A percentile compares a stretch with the other conserved stretches of the same genome.
These are phyloP conservation scores for Sporothrix brasiliensis DNA, from an alignment of 2,329 filamentous ascomycete genomes.

Conservation along the genomic window DNA sequence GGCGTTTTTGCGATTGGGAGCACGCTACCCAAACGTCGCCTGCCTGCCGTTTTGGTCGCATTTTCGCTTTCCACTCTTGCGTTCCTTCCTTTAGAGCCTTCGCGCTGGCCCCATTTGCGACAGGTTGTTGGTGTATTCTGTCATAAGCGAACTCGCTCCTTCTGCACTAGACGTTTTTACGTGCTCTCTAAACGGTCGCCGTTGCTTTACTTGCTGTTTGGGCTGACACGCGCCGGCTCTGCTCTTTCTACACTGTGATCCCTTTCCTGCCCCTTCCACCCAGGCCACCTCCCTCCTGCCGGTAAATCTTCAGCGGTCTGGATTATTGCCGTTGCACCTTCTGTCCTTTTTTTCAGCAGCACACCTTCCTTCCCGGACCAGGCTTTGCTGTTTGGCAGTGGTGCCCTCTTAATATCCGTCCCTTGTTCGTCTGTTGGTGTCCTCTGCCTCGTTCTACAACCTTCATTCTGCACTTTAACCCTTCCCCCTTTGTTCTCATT, in stretches of 20 bases:
- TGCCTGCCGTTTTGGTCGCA: slow-evolving; percentile 8
- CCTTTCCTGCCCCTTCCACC: not conserved
- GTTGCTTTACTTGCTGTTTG: slow-evolving; percentile 20
- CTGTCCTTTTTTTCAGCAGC: not conserved
- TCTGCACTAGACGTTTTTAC: not conserved
- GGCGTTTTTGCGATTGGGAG: not conserved
- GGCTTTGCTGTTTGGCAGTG: slow-evolving; percentile 6
- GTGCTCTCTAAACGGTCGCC: not conserved
- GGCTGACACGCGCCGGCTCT: slow-evolving; percentile 14
- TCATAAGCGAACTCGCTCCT: not conserved
- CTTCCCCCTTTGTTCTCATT: slow-evolving; percentile 6
- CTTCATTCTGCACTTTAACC: not conserved
- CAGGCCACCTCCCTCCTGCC: slow-evolving; percentile 9
- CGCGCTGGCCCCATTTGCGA: not conserved
- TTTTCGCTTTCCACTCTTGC: not conserved
- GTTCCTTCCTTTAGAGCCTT: not conserved
- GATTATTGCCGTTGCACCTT: slow-evolving; percentile 19
- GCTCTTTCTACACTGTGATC: not conserved
- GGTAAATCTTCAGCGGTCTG: slow-evolving; percentile 22
- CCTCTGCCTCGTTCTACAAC: not conserved
- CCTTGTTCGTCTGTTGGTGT: not conserved
- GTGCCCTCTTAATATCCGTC: slow-evolving; percentile 10
- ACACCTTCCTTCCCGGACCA: not conserved
- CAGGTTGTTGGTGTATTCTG: not conserved
- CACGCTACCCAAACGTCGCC: not conserved